Evolutionary conservation across 1,284 basidiomycete genomes (phyloP), one percentile per base, ranked within the genome.

Genomic region (Leccinum subrobustum): DNA sequence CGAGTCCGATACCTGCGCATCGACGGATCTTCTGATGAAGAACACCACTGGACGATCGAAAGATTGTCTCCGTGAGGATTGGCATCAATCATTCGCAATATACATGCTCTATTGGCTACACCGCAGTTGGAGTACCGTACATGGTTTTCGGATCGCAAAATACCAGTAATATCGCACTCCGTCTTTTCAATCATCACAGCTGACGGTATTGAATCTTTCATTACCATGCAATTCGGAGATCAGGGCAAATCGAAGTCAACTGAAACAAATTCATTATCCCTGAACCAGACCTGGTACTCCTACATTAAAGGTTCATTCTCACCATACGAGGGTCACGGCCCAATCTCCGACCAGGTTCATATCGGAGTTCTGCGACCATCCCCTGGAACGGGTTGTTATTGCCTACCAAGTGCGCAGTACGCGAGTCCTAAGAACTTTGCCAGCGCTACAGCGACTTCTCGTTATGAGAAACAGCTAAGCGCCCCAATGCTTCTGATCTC

Each of bases 1-100:
- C 88, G 95, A 50, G 85, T 95, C 64, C 83, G 87, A 39, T 97
- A 96, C 76, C 79, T 86, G 48, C 85, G 88, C 20, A 70, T 77
- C n/a, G 76, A 81, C 59, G 81, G 77, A 23, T 75, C 79, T n/a
- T 69, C 79, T 1, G 81, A 82, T 14, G 82, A 83, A 44, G 63
- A 69, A 60, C 59, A 68, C 47, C 67, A 7, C 39, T 72, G 71
- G 71, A 64, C 52, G 29, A 62, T 75, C 54, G 68, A 72, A 58
- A 75, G 71, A 57, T 52, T 75, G 37, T 62, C 71, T 3, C 73
- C 71, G 14, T 72, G 62, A 75, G 51, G 48, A 16, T 42, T 2
- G 33, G 42, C 42, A 44, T 20, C 42, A 12, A 44, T 11, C 42
- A 44, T 54, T 2, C 20, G 48, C 16, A 16, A 29, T 44, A 18